These are phyloP conservation scores for Cercis canadensis DNA, from an alignment of 306 rosid genomes.

Conservation along the genomic window DNA sequence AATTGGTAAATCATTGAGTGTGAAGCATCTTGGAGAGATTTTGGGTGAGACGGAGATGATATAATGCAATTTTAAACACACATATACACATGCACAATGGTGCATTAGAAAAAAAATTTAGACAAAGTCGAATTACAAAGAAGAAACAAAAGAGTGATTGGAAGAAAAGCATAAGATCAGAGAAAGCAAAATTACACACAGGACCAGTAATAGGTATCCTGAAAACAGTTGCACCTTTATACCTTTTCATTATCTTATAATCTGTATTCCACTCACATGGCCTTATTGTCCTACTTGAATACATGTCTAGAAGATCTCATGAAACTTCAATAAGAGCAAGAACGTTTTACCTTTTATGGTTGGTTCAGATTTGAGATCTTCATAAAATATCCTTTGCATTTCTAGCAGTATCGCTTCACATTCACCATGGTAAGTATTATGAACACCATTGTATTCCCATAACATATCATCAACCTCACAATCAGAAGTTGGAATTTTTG, in stretches of 20 bases:
- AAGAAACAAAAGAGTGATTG: not conserved
- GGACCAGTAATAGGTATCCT: not conserved
- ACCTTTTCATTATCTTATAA: not conserved
- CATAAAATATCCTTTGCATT: constrained; percentile 84
- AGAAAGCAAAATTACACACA: not conserved
- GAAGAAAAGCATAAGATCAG: not conserved
- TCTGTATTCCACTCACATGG: not conserved
- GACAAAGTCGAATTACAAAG: not conserved
- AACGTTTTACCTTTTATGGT: constrained; percentile 48
- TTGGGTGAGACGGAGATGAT: too few species aligned
- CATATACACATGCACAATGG: too few species aligned
- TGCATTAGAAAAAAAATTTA: too few species aligned
- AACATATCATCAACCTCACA: constrained; percentile 48
- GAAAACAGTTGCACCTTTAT: not conserved
- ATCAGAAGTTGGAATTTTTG: constrained; percentile 26
- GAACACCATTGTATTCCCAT: constrained; percentile 75
- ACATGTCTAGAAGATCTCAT: not conserved
- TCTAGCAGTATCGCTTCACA: constrained; percentile 74
- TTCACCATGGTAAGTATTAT: constrained; percentile 57
- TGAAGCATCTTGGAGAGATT: too few species aligned
- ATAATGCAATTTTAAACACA: too few species aligned
- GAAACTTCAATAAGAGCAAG: not conserved
- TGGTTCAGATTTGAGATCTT: constrained; percentile 58
- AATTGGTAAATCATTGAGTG: too few species aligned
- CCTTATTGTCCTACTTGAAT: not conserved